These are phyloP conservation scores for Effrenium voratum DNA, from an alignment of 73 alveolate genomes.

Conservation along the genomic window DNA sequence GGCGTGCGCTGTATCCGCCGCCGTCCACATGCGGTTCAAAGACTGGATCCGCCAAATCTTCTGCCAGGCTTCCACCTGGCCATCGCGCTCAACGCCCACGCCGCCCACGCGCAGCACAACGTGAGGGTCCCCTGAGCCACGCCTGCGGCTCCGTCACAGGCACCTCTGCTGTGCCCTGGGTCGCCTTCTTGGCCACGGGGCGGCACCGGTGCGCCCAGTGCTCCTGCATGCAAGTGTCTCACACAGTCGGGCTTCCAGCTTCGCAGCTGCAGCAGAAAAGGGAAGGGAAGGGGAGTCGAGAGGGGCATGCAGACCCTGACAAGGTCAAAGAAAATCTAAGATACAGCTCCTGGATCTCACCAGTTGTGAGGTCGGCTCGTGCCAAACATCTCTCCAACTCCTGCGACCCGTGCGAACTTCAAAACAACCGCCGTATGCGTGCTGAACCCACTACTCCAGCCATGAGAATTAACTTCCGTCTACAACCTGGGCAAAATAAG, in stretches of 20 bases:
- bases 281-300: too few species aligned
- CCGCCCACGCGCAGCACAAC: too few species aligned
- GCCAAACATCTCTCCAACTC: conserved; percentile 54
- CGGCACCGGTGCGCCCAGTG: conserved; percentile 80
- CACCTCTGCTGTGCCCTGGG: conserved; percentile 20
- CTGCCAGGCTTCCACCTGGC: conserved; percentile 83
- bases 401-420: background rate
- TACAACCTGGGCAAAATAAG: background rate
- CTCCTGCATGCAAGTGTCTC: conserved; percentile 20
- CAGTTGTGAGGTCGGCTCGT: conserved; percentile 42
- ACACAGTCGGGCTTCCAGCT: too few species aligned
- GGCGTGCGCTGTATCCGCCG: conserved; percentile 59
- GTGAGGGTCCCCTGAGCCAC: too few species aligned
- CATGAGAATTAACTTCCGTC: background rate
- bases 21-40: conserved; percentile 65
- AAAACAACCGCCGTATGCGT: background rate
- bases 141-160: conserved; percentile 66
- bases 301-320: too few species aligned
- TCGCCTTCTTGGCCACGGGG: conserved; percentile 48
- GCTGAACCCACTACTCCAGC: too few species aligned
- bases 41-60: conserved; percentile 68
- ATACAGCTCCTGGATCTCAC: conserved; percentile 62
- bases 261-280: too few species aligned
- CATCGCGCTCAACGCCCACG: background rate
- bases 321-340: too few species aligned